Conservation (phyloP, 306 rosid species). For the Medicago ruthenica region DNA sequence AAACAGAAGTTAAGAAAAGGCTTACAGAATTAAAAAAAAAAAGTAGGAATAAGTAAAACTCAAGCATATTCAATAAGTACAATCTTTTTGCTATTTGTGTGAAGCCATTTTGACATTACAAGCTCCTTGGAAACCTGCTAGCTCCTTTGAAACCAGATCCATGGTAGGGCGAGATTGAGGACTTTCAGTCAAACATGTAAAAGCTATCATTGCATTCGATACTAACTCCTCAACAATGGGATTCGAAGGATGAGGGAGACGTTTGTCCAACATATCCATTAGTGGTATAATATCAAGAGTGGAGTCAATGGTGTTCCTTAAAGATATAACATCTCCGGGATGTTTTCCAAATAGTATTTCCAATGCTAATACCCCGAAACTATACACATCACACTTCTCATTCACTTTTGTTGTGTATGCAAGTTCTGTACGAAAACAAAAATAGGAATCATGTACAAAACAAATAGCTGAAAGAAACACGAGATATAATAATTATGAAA, state of each 20-base stretch:
- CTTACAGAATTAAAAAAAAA: not conserved
- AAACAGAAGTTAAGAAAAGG: not conserved
- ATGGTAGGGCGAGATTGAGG: slow-evolving; percentile 30
- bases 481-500: too few species aligned
- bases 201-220: not conserved
- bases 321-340: not conserved
- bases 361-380: not conserved
- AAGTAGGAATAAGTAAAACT: not conserved
- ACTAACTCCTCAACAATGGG: not conserved
- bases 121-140: not conserved
- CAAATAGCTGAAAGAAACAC: too few species aligned
- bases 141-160: not conserved
- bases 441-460: too few species aligned
- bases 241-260: not conserved
- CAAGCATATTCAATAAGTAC: not conserved
- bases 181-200: slow-evolving; percentile 13
- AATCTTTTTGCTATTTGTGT: not conserved
- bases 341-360: slow-evolving; percentile 18
- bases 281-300: not conserved
- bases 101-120: not conserved
- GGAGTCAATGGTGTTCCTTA: not conserved
- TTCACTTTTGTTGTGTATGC: not conserved
- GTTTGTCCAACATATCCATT: not conserved
- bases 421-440: not conserved
- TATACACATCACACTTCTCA: slow-evolving; percentile 3